phyloP scores from a whole-genome alignment of 2,329 filamentous ascomycete genomes.

The Fusarium dlaminii region DNA sequence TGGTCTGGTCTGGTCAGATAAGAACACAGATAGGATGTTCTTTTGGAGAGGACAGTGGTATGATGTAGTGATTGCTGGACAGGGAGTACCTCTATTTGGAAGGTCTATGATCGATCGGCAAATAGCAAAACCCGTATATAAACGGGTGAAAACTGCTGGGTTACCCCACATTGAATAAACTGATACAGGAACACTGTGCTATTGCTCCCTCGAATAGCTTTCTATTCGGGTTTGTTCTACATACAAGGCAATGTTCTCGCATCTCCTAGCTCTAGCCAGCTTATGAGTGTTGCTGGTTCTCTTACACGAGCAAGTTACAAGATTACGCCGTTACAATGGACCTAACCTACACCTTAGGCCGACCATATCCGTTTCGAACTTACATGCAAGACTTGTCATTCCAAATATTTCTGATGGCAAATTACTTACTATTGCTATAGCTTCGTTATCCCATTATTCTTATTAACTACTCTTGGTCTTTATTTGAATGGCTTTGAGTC shows the following conservation, averaged over 20 bases:
- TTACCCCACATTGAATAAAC: background rate
- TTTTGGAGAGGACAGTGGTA: background rate
- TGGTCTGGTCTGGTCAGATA: background rate
- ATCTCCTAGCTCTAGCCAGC: background rate
- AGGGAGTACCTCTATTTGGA: background rate
- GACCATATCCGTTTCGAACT: too few species aligned
- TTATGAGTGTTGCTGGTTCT: background rate
- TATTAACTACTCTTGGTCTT: background rate
- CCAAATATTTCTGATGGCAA: background rate
- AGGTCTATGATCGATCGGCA: background rate
- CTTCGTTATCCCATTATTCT: fast-evolving
- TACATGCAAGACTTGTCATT: background rate
- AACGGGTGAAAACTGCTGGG: background rate
- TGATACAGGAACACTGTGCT: background rate
- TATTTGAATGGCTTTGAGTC: fast-evolving
- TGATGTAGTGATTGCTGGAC: background rate
- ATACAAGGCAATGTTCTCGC: fast-evolving
- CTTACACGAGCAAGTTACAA: background rate
- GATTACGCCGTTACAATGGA: background rate
- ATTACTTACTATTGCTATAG: too few species aligned
- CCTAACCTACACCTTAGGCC: background rate
- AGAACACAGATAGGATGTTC: background rate
- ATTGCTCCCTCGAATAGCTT: background rate
- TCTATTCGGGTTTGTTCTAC: fast-evolving
- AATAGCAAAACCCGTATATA: background rate